These are phyloP conservation scores for Gelatoporia subvermispora DNA, from an alignment of 768 basidiomycete species.

Conservation along the genomic window DNA sequence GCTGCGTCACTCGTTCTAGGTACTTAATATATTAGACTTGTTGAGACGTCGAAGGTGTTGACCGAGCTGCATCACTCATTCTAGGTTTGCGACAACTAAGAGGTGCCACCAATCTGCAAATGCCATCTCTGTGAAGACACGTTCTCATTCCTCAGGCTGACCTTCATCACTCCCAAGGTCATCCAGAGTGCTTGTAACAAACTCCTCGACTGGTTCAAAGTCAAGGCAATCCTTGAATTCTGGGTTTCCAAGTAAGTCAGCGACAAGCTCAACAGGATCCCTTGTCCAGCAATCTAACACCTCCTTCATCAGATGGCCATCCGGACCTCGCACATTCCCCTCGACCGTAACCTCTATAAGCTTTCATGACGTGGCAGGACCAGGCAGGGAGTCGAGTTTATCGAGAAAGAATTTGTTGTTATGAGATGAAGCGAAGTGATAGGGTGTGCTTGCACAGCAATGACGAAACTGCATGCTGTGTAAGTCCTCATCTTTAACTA, in stretches of 20 bases:
- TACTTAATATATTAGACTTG: too few relatives aligned
- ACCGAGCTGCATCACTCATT: too few relatives aligned
- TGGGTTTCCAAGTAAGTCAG: slow-evolving; percentile 1
- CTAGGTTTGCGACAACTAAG: too few relatives aligned
- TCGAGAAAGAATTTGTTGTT: too few relatives aligned
- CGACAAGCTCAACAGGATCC: not conserved
- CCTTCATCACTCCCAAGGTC: not conserved
- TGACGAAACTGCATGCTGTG: too few relatives aligned
- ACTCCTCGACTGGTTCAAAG: not conserved
- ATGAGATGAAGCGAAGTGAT: too few relatives aligned
- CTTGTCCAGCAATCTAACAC: not conserved
- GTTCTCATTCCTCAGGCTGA: not conserved
- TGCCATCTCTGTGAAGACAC: not conserved
- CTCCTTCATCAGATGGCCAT: not conserved
- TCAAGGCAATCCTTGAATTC: not conserved
- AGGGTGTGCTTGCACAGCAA: too few relatives aligned
- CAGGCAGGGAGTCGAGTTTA: too few relatives aligned
- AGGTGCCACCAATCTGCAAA: slow-evolving; percentile 1
- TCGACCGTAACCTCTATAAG: not conserved
- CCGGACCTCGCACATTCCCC: not conserved
- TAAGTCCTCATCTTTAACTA: too few relatives aligned
- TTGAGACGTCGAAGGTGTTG: too few relatives aligned
- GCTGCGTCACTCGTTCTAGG: too few relatives aligned
- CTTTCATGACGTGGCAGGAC: not conserved
- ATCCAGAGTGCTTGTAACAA: not conserved